Base-by-base conservation (phyloP, 805 yeast genomes). In the Metschnikowia amazonensis region DNA sequence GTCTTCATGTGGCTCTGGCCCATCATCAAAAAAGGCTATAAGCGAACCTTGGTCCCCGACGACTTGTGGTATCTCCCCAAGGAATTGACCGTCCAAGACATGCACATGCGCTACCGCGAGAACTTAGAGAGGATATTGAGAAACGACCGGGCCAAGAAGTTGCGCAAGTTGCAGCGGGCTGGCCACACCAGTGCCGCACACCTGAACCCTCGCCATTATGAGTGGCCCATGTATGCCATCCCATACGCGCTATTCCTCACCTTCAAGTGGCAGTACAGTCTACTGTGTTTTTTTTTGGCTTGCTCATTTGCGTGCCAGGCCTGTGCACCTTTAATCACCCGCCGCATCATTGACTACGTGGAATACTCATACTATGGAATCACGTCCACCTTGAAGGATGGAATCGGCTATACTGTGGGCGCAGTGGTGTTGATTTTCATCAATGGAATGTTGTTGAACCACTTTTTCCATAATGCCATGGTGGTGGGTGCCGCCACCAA, bases 391-490 rank as follows among this genome's bases (percentile, higher is more conserved):
- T 65, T 69, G 45, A 83, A 81, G 28, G 69, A 65, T 34, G 96
- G 96, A 47, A 71, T 86, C 16, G 96, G 94, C 7, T 85, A 79
- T 54, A 84, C 90, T 7, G 66, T 89, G 39, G 95, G 90, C 16
- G 72, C 86, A 9, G 75, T 82, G 34, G 52, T 69, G 1, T 68
- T 89, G 62, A 77, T 84, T 53, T 51, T 59, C 44, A 37, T 66
- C 35, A 69, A 68, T 49, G 75, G 75, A 10, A 53, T 70, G 36
- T 59, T 67, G 31, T 49, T 69, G 32, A 72, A 71, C 54, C 77
- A 72, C 50, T 68, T 60, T 45, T 70, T 69, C 57, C 72, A 72
- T 50, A 62, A 64, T 43, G 63, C 74, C 20, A 70, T 69, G 74
- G 59, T 69, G 38, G 62, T 69, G 16, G 76, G 77, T 21, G 75